Evolutionary conservation across 192 early-diverging fungal genomes (phyloP), one percentile per base, ranked within the genome.

Genomic region (Coemansia furcata): DNA sequence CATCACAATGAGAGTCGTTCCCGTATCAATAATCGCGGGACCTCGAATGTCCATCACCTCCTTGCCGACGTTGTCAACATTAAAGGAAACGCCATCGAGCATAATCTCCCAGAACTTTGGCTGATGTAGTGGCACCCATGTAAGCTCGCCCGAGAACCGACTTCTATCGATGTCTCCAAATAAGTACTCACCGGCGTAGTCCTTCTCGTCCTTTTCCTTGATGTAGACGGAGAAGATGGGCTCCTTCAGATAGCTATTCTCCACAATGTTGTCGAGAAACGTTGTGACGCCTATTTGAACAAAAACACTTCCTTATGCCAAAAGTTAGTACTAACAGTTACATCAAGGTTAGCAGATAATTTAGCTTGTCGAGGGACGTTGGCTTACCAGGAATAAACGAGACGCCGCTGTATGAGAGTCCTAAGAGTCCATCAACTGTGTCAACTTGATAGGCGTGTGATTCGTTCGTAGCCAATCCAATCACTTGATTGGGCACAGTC

Each of bases 141-240:
- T 85, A 3, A 88, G 69, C 14, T 85, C 82, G 0, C 85, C 87
- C 17, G 71, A 67, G 38, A 80, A 88, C 39, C 77, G 68, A 15
- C 60, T 73, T 26, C 67, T 73, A 65, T 88, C 84, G 26, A 85
- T 77, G 11, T 78, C 82, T 17, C 87, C 87, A 82, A 88, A 88
- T n/a, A 86, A 68, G 36, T 85, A 84, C 67, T 88, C 87, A 14
- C 87, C 85, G 21, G 82, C 85, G 26, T 74, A 80, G 62, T 72
- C 68, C 60, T 65, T 55, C 67, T 80, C 83, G 26, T 79, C 70
- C 54, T 86, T 83, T 12, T 87, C 85, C 7, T 37, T 71, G 37
- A 91, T 70, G 67, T 85, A 90, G 23, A 91, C 90, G 1, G 89
- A 88, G 80, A 91, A 91, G n/a, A 89, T 73, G 9, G 89, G 89